Evolutionary conservation across 257 asterid genomes (phyloP).

Genomic region (Jasminum sambac): DNA sequence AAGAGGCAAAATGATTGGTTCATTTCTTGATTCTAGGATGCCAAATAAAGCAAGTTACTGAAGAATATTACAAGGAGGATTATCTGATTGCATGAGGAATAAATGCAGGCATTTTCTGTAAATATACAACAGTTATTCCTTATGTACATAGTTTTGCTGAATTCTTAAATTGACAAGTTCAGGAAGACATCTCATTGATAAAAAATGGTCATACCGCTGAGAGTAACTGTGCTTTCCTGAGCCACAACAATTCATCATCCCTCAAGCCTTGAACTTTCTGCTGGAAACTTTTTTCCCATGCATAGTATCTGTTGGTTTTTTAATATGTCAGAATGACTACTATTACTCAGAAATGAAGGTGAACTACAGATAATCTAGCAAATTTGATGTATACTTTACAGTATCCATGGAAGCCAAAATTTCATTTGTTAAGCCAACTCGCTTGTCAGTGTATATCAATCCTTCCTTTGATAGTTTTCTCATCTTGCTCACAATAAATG

Average conservation of each 20-base stretch:
- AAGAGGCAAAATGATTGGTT: not conserved
- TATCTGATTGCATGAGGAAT: not conserved
- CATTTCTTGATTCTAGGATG: not conserved
- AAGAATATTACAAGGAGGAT: not conserved
- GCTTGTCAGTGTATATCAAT: constrained; percentile 68
- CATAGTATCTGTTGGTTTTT: constrained; percentile 57
- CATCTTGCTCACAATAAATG: constrained; percentile 75
- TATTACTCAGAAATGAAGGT: not conserved
- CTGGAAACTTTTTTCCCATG: constrained; percentile 87
- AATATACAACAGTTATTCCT: constrained; percentile 7
- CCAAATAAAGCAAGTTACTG: too few relatives aligned
- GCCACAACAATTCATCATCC: constrained; percentile 75
- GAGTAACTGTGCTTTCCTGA: constrained; percentile 70
- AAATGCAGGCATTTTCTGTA: not conserved
- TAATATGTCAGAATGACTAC: constrained; percentile 10
- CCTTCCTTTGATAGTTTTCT: constrained; percentile 73
- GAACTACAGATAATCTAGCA: constrained; percentile 9
- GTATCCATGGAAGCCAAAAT: constrained; percentile 86
- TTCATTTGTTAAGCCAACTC: constrained; percentile 86
- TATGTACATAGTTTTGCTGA: constrained; percentile 6
- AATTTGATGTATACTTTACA: constrained; percentile 59
- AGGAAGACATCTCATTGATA: constrained; percentile 2
- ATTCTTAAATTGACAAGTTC: constrained; percentile 1
- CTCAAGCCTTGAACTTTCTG: constrained; percentile 63
- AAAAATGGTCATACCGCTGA: constrained; percentile 57